Evolutionary conservation across 2,329 filamentous ascomycete species (phyloP).

Genomic region (Talaromyces albobiverticillius): DNA sequence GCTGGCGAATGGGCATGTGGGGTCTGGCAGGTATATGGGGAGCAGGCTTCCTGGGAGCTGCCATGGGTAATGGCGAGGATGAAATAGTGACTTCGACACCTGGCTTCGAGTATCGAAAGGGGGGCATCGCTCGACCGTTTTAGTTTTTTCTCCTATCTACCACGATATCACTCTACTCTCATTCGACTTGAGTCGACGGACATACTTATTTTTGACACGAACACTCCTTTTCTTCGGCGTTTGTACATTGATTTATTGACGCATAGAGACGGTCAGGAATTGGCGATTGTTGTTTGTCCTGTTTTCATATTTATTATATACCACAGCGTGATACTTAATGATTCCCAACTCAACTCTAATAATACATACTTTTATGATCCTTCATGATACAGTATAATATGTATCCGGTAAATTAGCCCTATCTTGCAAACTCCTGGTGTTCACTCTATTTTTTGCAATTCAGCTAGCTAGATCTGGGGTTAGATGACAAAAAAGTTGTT

Average conservation of each 20-base stretch:
- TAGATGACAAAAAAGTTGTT: too few relatives aligned
- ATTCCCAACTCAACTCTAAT: neutral
- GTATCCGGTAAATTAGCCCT: neutral
- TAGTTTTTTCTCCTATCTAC: neutral
- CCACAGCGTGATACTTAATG: neutral
- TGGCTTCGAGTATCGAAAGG: slow-evolving; percentile 17
- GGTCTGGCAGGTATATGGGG: slow-evolving; percentile 56
- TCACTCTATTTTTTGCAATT: too few relatives aligned
- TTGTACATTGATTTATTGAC: slow-evolving; percentile 11
- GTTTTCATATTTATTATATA: neutral
- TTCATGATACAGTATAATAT: neutral
- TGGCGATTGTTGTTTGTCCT: neutral
- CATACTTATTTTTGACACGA: neutral
- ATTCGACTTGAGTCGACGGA: neutral
- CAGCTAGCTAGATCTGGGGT: too few relatives aligned
- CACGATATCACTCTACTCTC: neutral
- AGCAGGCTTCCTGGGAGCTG: slow-evolving; percentile 42
- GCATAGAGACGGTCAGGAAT: neutral
- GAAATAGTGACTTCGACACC: slow-evolving; percentile 24
- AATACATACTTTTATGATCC: neutral
- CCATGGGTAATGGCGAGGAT: slow-evolving; percentile 35
- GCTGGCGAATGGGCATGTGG: slow-evolving; percentile 58
- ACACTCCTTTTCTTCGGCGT: slow-evolving; percentile 1
- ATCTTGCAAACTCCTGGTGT: too few relatives aligned
- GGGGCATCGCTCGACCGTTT: slow-evolving; percentile 6